Base-by-base conservation (phyloP, 1,139 yeast species). In the Yamadazyma sp. region DNA sequence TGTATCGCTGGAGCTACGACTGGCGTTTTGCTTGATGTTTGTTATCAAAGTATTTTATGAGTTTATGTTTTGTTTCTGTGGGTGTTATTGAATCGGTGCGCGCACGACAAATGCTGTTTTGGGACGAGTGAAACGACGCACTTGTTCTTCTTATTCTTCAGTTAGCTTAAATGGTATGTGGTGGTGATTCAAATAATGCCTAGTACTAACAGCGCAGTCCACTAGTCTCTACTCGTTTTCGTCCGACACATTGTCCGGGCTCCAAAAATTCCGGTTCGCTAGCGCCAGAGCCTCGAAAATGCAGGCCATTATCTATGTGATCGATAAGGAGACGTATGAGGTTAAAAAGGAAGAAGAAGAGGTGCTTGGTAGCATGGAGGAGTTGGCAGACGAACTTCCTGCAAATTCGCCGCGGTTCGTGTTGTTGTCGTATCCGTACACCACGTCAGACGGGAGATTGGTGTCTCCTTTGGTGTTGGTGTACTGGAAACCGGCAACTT, bases 401-500 rank as follows among this genome's bases (percentile, higher is more conserved):
- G 95, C 86, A 48, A 88, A 81, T 51, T 62, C 80, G 4, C 96
- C 97, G 6, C 67, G 96, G 42, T 89, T 73, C 54, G 65, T 88
- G 6, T 68, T 88, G 7, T 61, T 88, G 40, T 86, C 95, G n/a
- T 84, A 87, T 52, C 96, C 96, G 5, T 62, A 80, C 50, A 78
- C 76, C 31, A 61, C 76, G 11, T 52, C 64, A 18, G 96, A 89
- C 52, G 96, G 95, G 1, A 70, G 95, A 43, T 73, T 77, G 52
- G 75, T 80, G 34, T 71, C 77, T 10, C 96, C 96, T 2, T 73
- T 86, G 47, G 88, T 88, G 1, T 63, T 90, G 57, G 51, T 89
- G 18, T 89, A 88, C 59, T 89, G 92, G 82, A 76, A 86, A 41
- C 97, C 97, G 2, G 83, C 82, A 18, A 86, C 96, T 0, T 74